These are phyloP conservation scores for Macrophomina phaseolina DNA, from an alignment of 2,329 filamentous ascomycete genomes.

Conservation along the genomic window DNA sequence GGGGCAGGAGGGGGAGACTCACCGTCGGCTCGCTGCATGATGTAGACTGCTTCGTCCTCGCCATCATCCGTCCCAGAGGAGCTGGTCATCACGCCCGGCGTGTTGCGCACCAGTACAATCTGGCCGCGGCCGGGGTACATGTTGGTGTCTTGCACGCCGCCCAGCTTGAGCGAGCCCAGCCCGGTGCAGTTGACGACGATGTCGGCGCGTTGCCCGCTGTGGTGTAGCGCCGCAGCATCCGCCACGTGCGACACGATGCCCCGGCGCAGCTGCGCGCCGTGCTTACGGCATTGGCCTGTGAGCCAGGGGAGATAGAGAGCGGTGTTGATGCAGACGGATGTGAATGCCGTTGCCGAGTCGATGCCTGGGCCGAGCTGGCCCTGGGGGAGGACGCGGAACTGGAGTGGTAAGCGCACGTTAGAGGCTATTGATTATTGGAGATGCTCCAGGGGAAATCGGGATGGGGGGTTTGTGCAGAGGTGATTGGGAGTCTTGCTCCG, in stretches of 20 bases:
- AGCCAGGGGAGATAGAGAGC: constrained; percentile 88
- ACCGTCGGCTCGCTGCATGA: constrained; percentile 75
- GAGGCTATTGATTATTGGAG: neutral
- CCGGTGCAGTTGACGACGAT: constrained; percentile 87
- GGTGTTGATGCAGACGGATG: constrained; percentile 89
- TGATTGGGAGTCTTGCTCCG: neutral
- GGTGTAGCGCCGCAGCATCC: constrained; percentile 69
- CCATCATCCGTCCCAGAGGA: constrained; percentile 77
- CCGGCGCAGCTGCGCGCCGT: constrained; percentile 65
- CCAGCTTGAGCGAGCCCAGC: constrained; percentile 73
- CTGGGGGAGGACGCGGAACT: constrained; percentile 67
- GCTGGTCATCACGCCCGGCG: constrained; percentile 71
- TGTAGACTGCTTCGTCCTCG: constrained; percentile 74
- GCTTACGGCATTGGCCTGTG: constrained; percentile 75
- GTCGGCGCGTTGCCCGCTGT: constrained; percentile 63
- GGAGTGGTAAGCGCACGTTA: neutral
- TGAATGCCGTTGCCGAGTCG: constrained; percentile 77
- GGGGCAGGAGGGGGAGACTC: neutral
- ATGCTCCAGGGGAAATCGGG: constrained; percentile 16
- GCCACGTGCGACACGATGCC: constrained; percentile 66
- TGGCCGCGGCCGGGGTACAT: constrained; percentile 83
- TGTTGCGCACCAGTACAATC: constrained; percentile 81
- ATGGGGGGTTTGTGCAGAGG: neutral
- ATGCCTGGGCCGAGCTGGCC: constrained; percentile 65
- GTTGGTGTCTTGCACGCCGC: constrained; percentile 77